phyloP scores from a whole-genome alignment of 768 basidiomycete species.

The Sarcodon sp. region DNA sequence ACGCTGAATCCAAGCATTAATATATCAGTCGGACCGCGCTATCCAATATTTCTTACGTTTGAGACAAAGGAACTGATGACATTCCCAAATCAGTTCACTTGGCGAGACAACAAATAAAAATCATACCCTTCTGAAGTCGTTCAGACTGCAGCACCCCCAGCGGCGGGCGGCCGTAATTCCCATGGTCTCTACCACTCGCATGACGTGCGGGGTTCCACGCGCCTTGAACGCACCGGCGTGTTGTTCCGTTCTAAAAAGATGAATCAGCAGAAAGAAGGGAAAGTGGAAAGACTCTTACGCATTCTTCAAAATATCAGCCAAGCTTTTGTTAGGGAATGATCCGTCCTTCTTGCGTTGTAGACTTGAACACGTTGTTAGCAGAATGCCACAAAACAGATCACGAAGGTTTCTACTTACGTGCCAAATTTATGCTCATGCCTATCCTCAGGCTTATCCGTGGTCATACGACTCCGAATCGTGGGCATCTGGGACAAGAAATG shows the following conservation, averaged over 20 bases:
- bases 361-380: constrained; percentile 19
- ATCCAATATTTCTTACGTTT: constrained; percentile 20
- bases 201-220: constrained; percentile 54
- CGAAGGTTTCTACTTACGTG: constrained; percentile 44
- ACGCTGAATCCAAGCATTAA: constrained; percentile 16
- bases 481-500: constrained; percentile 40
- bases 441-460: constrained; percentile 22
- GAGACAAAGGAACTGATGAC: constrained; percentile 36
- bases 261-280: background rate
- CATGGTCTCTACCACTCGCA: constrained; percentile 76
- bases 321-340: constrained; percentile 54
- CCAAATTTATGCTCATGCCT: constrained; percentile 36
- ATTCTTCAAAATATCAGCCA: constrained; percentile 53
- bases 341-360: constrained; percentile 48
- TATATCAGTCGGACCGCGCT: no score
- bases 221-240: constrained; percentile 68
- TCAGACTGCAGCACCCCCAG: constrained; percentile 78
- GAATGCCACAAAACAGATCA: background rate
- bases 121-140: constrained; percentile 63
- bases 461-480: constrained; percentile 25
- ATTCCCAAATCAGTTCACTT: no score
- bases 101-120: background rate
- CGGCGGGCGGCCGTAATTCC: constrained; percentile 63
- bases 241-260: constrained; percentile 41
- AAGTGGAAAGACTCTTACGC: constrained; percentile 31